Base-by-base conservation (phyloP, 2,329 filamentous ascomycete genomes). In the Neofusicoccum cordaticola region DNA sequence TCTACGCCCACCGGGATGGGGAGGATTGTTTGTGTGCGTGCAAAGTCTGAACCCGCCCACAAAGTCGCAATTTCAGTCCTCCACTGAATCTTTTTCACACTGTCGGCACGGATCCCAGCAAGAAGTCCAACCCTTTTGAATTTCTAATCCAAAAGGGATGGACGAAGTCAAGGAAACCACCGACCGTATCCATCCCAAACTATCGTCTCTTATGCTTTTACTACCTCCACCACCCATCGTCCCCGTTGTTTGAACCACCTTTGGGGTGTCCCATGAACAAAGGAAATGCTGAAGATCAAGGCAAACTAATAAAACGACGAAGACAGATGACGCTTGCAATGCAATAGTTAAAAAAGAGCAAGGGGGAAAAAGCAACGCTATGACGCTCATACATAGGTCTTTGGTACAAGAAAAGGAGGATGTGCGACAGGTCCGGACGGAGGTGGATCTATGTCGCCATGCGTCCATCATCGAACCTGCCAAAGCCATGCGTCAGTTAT, bases 371-470 rank as follows among this genome's bases (percentile, higher is more conserved):
- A 63, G 72, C 70, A 74, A 75, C 70, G 75, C 73, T 75, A 76
- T 76, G 73, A 77, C 71, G 75, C 74, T 76, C 73, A 71, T 74
- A 74, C 71, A 76, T 68, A 68, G 64, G 70, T 72, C 71, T 72
- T 76, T 77, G 72, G 70, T 77, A 76, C 74, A 76, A 73, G 70
- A 72, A 69, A 65, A 68, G 35, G 47, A 47, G 60, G 34, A 42
- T 37, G 56, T 67, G 56, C 66, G 47, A 34, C 42, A 57, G 56
- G 31, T 22, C 22, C 35, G 58, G 53, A 65, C 42, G 52, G 52
- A 44, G 39, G 35, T 58, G 31, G 34, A 31, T 31, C 56, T 64
- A 56, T 64, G 51, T 47, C 19, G 47, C 41, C 39, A 64, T 48
- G 19, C 17, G 42, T 47, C 56, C 42, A 13, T 60, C 56, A 13